Evolutionary conservation across 805 yeast species (phyloP).

Genomic region (Pichia paraexigua): DNA sequence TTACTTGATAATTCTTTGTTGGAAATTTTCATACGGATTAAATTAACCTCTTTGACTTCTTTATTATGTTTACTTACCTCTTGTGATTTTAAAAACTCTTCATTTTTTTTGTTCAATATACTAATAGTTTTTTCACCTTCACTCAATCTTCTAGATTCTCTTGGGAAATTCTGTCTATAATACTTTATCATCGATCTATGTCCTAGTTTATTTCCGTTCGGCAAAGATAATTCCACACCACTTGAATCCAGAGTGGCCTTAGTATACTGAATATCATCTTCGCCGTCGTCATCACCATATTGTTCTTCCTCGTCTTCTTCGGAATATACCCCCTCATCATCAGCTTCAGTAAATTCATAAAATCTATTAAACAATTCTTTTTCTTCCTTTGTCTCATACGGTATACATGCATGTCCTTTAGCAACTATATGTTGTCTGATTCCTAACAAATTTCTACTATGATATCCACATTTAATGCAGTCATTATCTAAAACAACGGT

Average conservation of each 20-base stretch:
- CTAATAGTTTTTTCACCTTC: slow-evolving; percentile 57
- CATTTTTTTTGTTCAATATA: slow-evolving; percentile 14
- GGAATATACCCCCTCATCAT: background rate
- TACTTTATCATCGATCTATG: slow-evolving; percentile 66
- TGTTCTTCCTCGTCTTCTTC: slow-evolving; percentile 2
- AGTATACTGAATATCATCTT: slow-evolving; percentile 24
- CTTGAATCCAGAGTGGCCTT: slow-evolving; percentile 22
- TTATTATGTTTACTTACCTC: slow-evolving; percentile 22
- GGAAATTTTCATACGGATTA: slow-evolving; percentile 11
- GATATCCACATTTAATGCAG: slow-evolving; percentile 74
- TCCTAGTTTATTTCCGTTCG: slow-evolving; percentile 71
- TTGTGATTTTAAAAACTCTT: slow-evolving; percentile 10
- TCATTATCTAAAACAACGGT: slow-evolving; percentile 69
- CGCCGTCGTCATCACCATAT: background rate
- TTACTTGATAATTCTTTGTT: slow-evolving; percentile 31
- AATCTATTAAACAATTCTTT: slow-evolving; percentile 60
- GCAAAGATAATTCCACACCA: slow-evolving; percentile 61
- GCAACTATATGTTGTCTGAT: slow-evolving; percentile 78
- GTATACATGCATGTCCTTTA: slow-evolving; percentile 83
- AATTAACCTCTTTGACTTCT: slow-evolving; percentile 37
- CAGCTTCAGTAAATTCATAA: slow-evolving; percentile 64
- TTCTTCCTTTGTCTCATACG: slow-evolving; percentile 76
- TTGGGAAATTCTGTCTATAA: slow-evolving; percentile 51
- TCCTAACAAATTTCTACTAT: slow-evolving; percentile 72
- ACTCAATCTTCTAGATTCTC: slow-evolving; percentile 34